Base-by-base conservation (phyloP, 202 grass and related monocot species). In the Cymbopogon flexuosus region DNA sequence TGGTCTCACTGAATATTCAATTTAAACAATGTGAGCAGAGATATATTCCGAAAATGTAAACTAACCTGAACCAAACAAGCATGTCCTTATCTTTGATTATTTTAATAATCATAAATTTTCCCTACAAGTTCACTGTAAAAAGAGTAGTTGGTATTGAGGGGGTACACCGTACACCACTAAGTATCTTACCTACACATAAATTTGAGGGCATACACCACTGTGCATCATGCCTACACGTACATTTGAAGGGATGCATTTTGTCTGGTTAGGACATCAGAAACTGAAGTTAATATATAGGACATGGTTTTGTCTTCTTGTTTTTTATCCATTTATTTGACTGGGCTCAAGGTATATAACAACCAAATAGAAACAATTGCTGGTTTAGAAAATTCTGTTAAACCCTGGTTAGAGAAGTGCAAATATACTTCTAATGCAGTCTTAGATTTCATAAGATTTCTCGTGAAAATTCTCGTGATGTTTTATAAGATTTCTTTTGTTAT, bases 401-500 rank as follows among this genome's bases (percentile, higher is more conserved):
- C 61, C 67, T 62, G 27, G 52, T 36, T 33, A 68, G 37, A 84
- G 13, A 51, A 69, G 10, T 72, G 4, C 46, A 72, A 63, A 52
- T 70, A 65, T 33, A 54, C 2, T 57, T 22, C n/a, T 57, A 57
- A 57, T 64, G 42, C 41, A 39, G 21, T 62, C 52, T 77, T 77
- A 33, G 31, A 1, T 73, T 83, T 33, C 78, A 33, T 45, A 82
- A 79, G n/a, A n/a, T 51, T 21, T 52, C 39, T 81, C n/a, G n/a
- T n/a, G n/a, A n/a, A n/a, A n/a, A n/a, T n/a, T n/a, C n/a, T n/a
- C n/a, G n/a, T 23, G 54, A 58, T 61, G 2, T 73, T 83, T 33
- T 82, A 33, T 45, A 82, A 79, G n/a, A n/a, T 51, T 21, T 52
- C 39, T 81, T 35, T 40, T 85, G 64, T 81, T 62, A 24, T 85